A percentile compares a stretch with the other conserved stretches of the same genome.
These are phyloP conservation scores for slime mould (Dictyostelium discoideum) DNA, from an alignment of 78 protist genomes.

Conservation along the genomic window DNA sequence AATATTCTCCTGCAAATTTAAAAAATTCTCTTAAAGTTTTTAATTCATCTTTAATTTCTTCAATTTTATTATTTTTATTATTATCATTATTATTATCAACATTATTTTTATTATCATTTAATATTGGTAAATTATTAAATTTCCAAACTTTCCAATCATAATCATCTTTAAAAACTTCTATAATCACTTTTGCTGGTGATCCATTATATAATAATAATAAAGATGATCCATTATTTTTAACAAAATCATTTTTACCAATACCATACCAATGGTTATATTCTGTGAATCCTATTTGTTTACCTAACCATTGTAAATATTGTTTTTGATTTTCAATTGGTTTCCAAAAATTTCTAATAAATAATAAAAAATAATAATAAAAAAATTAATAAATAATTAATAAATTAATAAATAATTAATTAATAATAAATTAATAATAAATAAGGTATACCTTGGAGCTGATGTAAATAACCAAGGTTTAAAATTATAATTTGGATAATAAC, in stretches of 20 bases:
- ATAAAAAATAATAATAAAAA: not conserved
- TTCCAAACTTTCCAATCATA: constrained; percentile 38
- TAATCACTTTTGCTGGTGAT: constrained; percentile 21
- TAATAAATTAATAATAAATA: no score
- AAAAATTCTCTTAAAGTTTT: not conserved
- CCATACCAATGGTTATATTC: constrained; percentile 44
- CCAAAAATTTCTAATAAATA: constrained; percentile 38
- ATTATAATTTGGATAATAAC: not conserved
- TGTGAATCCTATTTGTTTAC: not conserved
- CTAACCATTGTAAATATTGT: constrained; percentile 39
- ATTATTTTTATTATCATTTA: not conserved
- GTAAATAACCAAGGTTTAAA: constrained; percentile 52
- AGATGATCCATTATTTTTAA: constrained; percentile 13
- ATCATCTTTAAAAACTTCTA: not conserved
- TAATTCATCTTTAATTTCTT: not conserved
- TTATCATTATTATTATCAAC: not conserved
- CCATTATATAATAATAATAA: constrained; percentile 18
- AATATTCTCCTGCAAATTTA: constrained; percentile 12
- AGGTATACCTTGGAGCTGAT: constrained; percentile 11
- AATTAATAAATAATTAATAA: not conserved
- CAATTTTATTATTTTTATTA: not conserved
- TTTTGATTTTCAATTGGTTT: constrained; percentile 33
- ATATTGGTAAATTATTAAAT: constrained; percentile 23
- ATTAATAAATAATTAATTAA: not conserved
- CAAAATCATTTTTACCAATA: constrained; percentile 22